Evolutionary conservation across 768 basidiomycete species (phyloP).

Genomic region (Holtermanniella nyarrowii): DNA sequence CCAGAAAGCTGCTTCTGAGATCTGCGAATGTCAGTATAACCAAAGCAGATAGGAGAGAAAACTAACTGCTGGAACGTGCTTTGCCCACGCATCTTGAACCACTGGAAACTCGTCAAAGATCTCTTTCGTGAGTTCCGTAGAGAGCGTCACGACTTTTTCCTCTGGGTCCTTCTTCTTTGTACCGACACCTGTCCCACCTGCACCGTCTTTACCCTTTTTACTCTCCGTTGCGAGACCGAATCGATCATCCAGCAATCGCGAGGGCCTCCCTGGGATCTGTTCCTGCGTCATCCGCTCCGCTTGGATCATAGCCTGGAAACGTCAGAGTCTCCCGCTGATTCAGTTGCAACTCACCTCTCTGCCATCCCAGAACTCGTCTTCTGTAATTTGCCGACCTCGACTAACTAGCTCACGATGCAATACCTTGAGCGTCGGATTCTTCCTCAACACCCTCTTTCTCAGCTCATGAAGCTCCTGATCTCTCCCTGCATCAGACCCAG

Average conservation of each 20-base stretch:
- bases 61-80: slow-evolving; percentile 73
- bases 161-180: slow-evolving; percentile 72
- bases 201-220: slow-evolving; percentile 69
- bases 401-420: slow-evolving; percentile 84
- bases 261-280: slow-evolving; percentile 37
- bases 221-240: slow-evolving; percentile 59
- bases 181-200: slow-evolving; percentile 29
- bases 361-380: slow-evolving; percentile 95
- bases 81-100: slow-evolving; percentile 79
- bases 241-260: slow-evolving; percentile 39
- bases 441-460: slow-evolving; percentile 51
- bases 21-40: slow-evolving; percentile 46
- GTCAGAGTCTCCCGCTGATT: slow-evolving; percentile 10
- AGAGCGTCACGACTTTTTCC: slow-evolving; percentile 26
- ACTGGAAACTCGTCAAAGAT: slow-evolving; percentile 98
- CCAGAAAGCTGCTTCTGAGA: slow-evolving; percentile 90
- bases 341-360: slow-evolving; percentile 57
- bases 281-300: slow-evolving; percentile 32
- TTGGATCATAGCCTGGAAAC: slow-evolving; percentile 27
- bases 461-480: slow-evolving; percentile 3
- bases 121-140: slow-evolving; percentile 66
- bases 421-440: slow-evolving; percentile 63
- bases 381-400: slow-evolving; percentile 56
- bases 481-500: slow-evolving; percentile 1
- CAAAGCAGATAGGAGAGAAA: slow-evolving; percentile 4